Conservation (phyloP, 352 stramenopile species). For the Phytopythium cucurbitacearum region DNA sequence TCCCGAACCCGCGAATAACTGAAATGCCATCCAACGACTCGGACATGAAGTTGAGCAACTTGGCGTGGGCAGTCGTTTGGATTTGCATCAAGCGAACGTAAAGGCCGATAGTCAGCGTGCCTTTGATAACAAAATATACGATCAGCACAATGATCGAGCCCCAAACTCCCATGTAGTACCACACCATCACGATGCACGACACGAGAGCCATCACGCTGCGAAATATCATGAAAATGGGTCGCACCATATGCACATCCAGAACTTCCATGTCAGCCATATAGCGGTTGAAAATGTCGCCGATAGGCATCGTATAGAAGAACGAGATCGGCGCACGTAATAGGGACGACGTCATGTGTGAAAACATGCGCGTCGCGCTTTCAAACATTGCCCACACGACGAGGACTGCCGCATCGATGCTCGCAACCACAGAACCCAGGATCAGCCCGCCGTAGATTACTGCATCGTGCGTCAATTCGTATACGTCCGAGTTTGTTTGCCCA, state of each 20-base stretch:
- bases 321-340: constrained; percentile 35
- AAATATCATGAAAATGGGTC: constrained; percentile 27
- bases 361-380: constrained; percentile 21
- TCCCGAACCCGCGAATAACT: constrained; percentile 31
- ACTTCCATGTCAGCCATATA: constrained; percentile 33
- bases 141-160: constrained; percentile 27
- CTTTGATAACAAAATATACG: constrained; percentile 27
- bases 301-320: constrained; percentile 43
- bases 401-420: constrained; percentile 23
- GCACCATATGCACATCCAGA: constrained; percentile 19
- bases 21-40: constrained; percentile 28
- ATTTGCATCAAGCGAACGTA: constrained; percentile 26
- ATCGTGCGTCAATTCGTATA: constrained; percentile 9
- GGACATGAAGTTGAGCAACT: constrained; percentile 37
- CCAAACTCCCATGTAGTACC: constrained; percentile 28
- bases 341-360: constrained; percentile 37
- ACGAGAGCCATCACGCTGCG: constrained; percentile 21
- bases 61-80: constrained; percentile 22
- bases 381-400: constrained; percentile 14
- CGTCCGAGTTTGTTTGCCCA: constrained; percentile 13
- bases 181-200: constrained; percentile 21
- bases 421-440: constrained; percentile 23
- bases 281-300: constrained; percentile 39
- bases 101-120: constrained; percentile 24
- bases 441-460: constrained; percentile 26